Evolutionary conservation across 768 basidiomycete species (phyloP).

Genomic region (Tylopilus felleus): DNA sequence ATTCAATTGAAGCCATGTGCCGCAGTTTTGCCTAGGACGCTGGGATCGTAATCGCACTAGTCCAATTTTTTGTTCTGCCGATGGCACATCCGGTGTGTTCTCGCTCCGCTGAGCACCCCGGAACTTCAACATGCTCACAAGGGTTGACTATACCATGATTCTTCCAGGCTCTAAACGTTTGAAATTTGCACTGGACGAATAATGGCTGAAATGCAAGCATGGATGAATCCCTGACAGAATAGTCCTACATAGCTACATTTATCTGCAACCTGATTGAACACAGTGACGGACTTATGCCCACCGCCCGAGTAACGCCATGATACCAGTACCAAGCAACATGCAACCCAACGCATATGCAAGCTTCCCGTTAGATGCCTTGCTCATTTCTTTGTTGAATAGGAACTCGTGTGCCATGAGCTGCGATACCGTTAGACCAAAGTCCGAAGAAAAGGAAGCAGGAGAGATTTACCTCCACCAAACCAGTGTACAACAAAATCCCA

Average conservation of each 20-base stretch:
- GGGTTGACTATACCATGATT: no score
- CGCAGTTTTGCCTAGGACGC: no score
- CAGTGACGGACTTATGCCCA: conserved; percentile 62
- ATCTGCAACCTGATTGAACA: not conserved
- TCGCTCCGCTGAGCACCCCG: no score
- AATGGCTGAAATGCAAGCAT: not conserved
- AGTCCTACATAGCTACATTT: not conserved
- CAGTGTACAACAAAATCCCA: conserved; percentile 87
- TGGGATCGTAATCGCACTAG: no score
- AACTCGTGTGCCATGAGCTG: conserved; percentile 93
- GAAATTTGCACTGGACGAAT: no score
- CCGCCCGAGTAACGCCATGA: conserved; percentile 89
- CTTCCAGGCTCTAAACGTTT: no score
- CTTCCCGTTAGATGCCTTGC: conserved; percentile 58
- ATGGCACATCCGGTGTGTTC: no score
- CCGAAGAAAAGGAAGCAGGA: not conserved
- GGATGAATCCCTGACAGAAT: not conserved
- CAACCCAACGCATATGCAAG: conserved; percentile 71
- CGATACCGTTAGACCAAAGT: not conserved
- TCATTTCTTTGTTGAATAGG: conserved; percentile 84
- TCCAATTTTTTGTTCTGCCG: no score
- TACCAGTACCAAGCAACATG: conserved; percentile 75
- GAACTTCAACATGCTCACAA: no score
- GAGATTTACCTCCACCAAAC: conserved; percentile 67
- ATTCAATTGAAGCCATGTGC: no score